Evolutionary conservation across 1,139 yeast species (phyloP).

Genomic region (Hansenula lynferdii): DNA sequence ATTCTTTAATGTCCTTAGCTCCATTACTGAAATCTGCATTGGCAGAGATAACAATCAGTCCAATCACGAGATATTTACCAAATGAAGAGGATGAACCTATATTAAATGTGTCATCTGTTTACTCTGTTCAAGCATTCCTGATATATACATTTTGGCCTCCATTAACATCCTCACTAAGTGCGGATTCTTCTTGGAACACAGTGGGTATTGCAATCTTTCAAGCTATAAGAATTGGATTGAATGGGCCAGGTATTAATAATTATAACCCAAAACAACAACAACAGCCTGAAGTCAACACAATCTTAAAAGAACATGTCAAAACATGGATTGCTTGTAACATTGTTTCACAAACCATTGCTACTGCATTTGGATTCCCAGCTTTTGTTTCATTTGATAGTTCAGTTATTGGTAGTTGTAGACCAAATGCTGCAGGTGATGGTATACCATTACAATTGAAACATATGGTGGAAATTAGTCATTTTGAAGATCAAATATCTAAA

Average conservation of each 20-base stretch:
- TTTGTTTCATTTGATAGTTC: constrained; percentile 82
- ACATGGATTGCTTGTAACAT: constrained; percentile 95
- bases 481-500: constrained; percentile 80
- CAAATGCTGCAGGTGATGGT: constrained; percentile 32
- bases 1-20: constrained; percentile 49
- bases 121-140: constrained; percentile 88
- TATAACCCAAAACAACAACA: constrained; percentile 23
- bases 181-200: constrained; percentile 94
- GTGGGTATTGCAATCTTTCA: constrained; percentile 89
- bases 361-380: constrained; percentile 93
- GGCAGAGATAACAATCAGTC: constrained; percentile 86
- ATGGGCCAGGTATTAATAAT: constrained; percentile 57
- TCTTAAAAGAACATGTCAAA: constrained; percentile 61
- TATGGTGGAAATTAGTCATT: constrained; percentile 77
- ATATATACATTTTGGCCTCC: constrained; percentile 96
- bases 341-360: constrained; percentile 84
- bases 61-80: constrained; percentile 80
- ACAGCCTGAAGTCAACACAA: constrained; percentile 17
- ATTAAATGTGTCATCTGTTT: constrained; percentile 86
- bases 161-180: constrained; percentile 85
- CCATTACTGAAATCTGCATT: constrained; percentile 70
- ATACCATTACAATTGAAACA: constrained; percentile 62
- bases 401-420: constrained; percentile 48
- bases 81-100: constrained; percentile 73
- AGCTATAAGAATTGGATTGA: constrained; percentile 87